Base-by-base conservation (phyloP, 495 filamentous ascomycete genomes). In the Hyaloscypha variabilis region DNA sequence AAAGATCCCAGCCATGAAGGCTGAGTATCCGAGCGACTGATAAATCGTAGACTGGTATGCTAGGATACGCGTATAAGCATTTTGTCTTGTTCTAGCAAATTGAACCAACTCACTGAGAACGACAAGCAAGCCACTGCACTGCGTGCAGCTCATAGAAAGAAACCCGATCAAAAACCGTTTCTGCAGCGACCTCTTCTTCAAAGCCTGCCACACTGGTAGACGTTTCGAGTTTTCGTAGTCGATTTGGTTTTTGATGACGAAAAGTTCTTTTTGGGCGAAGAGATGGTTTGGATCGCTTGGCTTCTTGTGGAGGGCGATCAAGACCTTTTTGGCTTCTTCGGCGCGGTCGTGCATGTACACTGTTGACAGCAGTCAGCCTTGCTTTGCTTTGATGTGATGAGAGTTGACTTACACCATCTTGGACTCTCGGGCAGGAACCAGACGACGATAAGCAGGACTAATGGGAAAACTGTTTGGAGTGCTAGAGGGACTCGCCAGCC, bases 271-370 rank as follows among this genome's bases (percentile, higher is more conserved):
- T 6, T 25, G 49, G n/a, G 49, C 49, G n/a, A 51, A 51, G 49
- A 25, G 19, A 19, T 51, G 19, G 17, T 51, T 25, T 51, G 1
- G 49, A 51, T 51, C 49, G 17, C 49, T 51, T 6, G 19, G 6
- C 17, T 51, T 51, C 49, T 25, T 51, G 49, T 51, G 49, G 49
- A 51, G 49, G n/a, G 49, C 49, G 49, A 51, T 51, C 10, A 51
- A 19, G 17, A 51, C 49, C 17, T 51, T 51, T 51, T 51, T 25
- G 19, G 49, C 49, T 51, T 51, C 19, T 25, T 51, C 49, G 49
- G 49, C 49, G n/a, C 49, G 49, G 23, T 51, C 49, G 49, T 51
- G 49, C 49, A 51, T 51, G 49, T 51, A 51, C 17, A 51, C 49
- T 51, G 17, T 6, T 13, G 2, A 51, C n/a, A 8, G 6, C 49